These are phyloP conservation scores for Raphidocelis subcapitata DNA, from an alignment of 139 green algal species.

Conservation along the genomic window DNA sequence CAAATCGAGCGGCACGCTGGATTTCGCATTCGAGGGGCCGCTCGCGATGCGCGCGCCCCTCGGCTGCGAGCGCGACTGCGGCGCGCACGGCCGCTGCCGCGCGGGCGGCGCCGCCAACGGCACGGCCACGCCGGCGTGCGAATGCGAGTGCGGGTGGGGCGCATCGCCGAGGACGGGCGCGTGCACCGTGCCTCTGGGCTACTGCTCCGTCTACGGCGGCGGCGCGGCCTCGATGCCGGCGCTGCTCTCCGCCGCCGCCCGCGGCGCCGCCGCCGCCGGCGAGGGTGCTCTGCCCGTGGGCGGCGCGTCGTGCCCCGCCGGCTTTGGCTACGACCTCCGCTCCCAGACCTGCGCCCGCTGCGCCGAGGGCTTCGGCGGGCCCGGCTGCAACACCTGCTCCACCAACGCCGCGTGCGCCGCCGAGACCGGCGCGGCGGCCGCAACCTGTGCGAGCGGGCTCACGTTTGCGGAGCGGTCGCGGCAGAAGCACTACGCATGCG, in stretches of 20 bases:
- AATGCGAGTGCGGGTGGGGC: constrained; percentile 32
- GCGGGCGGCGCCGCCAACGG: not conserved
- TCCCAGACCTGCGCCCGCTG: constrained; percentile 14
- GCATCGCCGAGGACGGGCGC: constrained; percentile 7
- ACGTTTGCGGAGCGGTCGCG: constrained; percentile 29
- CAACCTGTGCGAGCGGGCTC: too few relatives aligned
- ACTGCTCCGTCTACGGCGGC: constrained; percentile 11
- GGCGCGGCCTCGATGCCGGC: not conserved
- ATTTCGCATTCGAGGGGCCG: not conserved
- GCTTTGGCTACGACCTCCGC: constrained; percentile 22
- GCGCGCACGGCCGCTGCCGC: constrained; percentile 16
- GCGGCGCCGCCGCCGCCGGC: not conserved
- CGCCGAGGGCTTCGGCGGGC: constrained; percentile 34
- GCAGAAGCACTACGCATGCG: constrained; percentile 40
- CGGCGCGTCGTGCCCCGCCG: constrained; percentile 12
- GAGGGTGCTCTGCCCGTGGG: not conserved
- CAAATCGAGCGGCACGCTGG: not conserved
- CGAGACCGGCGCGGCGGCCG: not conserved
- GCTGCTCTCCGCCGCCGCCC: not conserved
- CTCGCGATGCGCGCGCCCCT: not conserved
- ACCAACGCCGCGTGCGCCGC: constrained; percentile 37
- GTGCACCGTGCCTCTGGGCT: constrained; percentile 26
- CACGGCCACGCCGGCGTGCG: constrained; percentile 10
- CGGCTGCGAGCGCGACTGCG: constrained; percentile 14
- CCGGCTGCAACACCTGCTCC: constrained; percentile 42